These are phyloP conservation scores for Limonium bicolor DNA, from an alignment of 148 eudicot genomes.

Conservation along the genomic window DNA sequence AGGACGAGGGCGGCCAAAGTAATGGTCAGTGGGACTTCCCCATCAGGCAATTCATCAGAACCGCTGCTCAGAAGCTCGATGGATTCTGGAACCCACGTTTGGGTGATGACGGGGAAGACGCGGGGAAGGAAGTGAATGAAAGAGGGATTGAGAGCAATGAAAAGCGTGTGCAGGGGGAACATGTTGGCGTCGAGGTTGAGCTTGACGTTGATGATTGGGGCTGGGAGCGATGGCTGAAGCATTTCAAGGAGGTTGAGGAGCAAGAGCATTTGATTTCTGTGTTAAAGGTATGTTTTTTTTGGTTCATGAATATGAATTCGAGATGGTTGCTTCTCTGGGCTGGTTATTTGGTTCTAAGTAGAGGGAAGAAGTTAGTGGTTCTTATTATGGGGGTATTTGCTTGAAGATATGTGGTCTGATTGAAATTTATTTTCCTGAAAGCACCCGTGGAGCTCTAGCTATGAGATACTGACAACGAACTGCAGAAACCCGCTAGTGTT, in stretches of 20 bases:
- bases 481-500: too few relatives aligned
- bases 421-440: too few relatives aligned
- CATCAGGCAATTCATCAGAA: constrained; percentile 21
- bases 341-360: background rate
- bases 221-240: constrained; percentile 79
- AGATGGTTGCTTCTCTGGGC: too few relatives aligned
- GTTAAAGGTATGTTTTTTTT: constrained; percentile 38
- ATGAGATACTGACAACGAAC: too few relatives aligned
- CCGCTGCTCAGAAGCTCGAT: constrained; percentile 32
- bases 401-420: too few relatives aligned
- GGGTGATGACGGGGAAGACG: background rate
- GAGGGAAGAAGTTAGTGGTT: too few relatives aligned
- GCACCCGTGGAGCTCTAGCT: too few relatives aligned
- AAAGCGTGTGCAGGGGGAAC: constrained; percentile 1
- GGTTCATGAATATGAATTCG: background rate
- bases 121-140: constrained; percentile 4
- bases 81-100: constrained; percentile 24
- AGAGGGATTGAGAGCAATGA: constrained; percentile 9
- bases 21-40: constrained; percentile 27
- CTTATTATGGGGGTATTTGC: too few relatives aligned
- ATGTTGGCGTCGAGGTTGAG: constrained; percentile 8
- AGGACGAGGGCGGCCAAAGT: constrained; percentile 7
- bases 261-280: constrained; percentile 49
- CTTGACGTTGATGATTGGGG: constrained; percentile 55
- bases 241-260: constrained; percentile 71